Evolutionary conservation across 2,329 filamentous ascomycete species (phyloP).

Genomic region (Xylaria sp.): DNA sequence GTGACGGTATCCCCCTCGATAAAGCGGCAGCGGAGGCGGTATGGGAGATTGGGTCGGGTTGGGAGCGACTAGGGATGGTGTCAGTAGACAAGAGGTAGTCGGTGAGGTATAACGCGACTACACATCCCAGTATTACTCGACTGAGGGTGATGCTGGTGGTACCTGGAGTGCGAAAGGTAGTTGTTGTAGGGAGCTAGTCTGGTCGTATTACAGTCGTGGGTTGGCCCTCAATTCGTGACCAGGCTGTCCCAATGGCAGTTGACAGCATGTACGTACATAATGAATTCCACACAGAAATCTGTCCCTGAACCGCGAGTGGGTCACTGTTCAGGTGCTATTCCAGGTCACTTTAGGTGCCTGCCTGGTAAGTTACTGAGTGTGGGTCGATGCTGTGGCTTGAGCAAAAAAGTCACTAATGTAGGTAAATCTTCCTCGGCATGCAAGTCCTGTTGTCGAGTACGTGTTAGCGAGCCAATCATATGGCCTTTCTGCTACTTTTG

Average conservation of each 20-base stretch:
- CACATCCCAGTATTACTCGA: constrained; percentile 41
- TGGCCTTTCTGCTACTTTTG: too few relatives aligned
- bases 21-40: constrained; percentile 23
- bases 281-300: constrained; percentile 43
- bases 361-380: neutral
- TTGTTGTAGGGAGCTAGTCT: constrained; percentile 2
- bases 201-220: constrained; percentile 27
- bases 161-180: neutral
- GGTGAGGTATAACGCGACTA: constrained; percentile 40
- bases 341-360: neutral
- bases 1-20: constrained; percentile 24
- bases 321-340: constrained; percentile 6
- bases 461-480: neutral
- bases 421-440: too few relatives aligned
- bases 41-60: constrained; percentile 20
- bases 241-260: constrained; percentile 32
- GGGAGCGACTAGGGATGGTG: constrained; percentile 16
- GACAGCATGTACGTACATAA: constrained; percentile 14
- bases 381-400: neutral
- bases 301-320: constrained; percentile 43
- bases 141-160: constrained; percentile 19
- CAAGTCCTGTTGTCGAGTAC: too few relatives aligned
- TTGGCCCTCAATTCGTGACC: constrained; percentile 34
- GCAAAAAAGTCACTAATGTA: neutral
- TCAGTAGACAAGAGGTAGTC: constrained; percentile 39